A percentile compares a stretch with the other conserved stretches of the same genome.
These are phyloP conservation scores for Gremmenia infestans DNA, from an alignment of 2,329 filamentous ascomycete genomes.

Conservation along the genomic window DNA sequence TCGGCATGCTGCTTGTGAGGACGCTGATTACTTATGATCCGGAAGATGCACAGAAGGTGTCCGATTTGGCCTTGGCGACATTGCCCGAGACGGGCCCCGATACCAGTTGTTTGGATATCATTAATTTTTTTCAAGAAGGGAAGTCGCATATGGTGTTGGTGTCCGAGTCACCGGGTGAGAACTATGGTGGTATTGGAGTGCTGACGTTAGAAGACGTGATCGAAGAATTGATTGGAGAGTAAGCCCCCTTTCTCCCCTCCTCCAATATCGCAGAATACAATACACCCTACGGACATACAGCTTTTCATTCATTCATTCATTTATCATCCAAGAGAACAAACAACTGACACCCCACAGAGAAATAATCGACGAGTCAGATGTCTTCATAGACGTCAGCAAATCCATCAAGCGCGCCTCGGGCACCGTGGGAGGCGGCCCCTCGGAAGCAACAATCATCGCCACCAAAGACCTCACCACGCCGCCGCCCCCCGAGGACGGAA, in stretches of 20 bases:
- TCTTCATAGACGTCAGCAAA: slow-evolving; percentile 94
- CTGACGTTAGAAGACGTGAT: slow-evolving; percentile 97
- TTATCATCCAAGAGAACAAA: no score
- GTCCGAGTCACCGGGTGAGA: slow-evolving; percentile 74
- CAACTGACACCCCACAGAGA: slow-evolving; percentile 50
- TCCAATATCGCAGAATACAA: no score
- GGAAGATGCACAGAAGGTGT: slow-evolving; percentile 76
- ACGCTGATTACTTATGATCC: slow-evolving; percentile 96
- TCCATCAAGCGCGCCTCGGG: slow-evolving; percentile 65
- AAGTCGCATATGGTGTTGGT: slow-evolving; percentile 97
- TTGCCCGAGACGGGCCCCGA: slow-evolving; percentile 87
- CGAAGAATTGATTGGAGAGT: slow-evolving; percentile 95
- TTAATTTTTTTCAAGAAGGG: slow-evolving; percentile 98
- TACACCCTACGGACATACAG: no score
- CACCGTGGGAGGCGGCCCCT: neutral
- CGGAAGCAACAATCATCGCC: neutral
- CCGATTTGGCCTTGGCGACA: slow-evolving; percentile 83
- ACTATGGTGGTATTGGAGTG: slow-evolving; percentile 74
- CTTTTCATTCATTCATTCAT: no score
- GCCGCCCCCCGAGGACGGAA: neutral
- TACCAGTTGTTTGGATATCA: slow-evolving; percentile 91
- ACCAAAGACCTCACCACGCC: neutral
- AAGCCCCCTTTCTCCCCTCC: slow-evolving; percentile 32
- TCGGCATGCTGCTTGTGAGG: slow-evolving; percentile 94
- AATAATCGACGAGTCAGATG: slow-evolving; percentile 94